These are phyloP conservation scores for Poronia punctata DNA, from an alignment of 495 filamentous ascomycete species.

Conservation along the genomic window DNA sequence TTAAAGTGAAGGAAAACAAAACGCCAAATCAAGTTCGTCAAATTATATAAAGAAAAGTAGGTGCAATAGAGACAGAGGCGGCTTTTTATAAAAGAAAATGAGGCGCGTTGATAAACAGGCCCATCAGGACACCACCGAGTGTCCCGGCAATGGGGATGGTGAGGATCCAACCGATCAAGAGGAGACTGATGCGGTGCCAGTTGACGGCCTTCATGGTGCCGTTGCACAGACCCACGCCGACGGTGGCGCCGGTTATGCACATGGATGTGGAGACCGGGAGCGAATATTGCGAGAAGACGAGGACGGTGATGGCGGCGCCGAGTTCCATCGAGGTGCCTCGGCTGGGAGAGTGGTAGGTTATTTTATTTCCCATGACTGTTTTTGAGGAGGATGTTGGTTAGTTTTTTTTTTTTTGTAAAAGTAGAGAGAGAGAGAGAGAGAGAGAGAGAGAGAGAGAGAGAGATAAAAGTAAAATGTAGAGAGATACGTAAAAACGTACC, in stretches of 20 bases:
- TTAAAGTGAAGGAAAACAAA: no score
- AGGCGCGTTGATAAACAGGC: constrained; percentile 54
- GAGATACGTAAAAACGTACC: constrained; percentile 21
- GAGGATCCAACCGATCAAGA: constrained; percentile 48
- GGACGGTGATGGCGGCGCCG: constrained; percentile 58
- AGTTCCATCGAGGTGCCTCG: constrained; percentile 60
- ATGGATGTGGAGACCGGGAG: constrained; percentile 55
- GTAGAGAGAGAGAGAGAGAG: constrained; percentile 2
- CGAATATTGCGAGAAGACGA: constrained; percentile 54
- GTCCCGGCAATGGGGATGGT: constrained; percentile 59
- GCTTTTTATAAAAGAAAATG: constrained; percentile 36
- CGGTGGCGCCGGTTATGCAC: constrained; percentile 53
- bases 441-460: no score
- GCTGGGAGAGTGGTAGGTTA: constrained; percentile 58
- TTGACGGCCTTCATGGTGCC: constrained; percentile 54
- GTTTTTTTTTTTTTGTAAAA: background rate
- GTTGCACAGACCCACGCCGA: constrained; percentile 53
- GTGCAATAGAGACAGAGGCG: no score
- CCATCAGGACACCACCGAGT: constrained; percentile 54
- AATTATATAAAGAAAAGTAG: no score
- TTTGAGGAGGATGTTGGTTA: no score
- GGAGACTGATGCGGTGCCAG: constrained; percentile 51
- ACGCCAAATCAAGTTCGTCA: no score
- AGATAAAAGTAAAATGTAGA: no score
- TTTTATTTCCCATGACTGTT: constrained; percentile 57